Evolutionary conservation across 2,329 filamentous ascomycete species (phyloP).

Genomic region (Tolypocladium endophyticum): DNA sequence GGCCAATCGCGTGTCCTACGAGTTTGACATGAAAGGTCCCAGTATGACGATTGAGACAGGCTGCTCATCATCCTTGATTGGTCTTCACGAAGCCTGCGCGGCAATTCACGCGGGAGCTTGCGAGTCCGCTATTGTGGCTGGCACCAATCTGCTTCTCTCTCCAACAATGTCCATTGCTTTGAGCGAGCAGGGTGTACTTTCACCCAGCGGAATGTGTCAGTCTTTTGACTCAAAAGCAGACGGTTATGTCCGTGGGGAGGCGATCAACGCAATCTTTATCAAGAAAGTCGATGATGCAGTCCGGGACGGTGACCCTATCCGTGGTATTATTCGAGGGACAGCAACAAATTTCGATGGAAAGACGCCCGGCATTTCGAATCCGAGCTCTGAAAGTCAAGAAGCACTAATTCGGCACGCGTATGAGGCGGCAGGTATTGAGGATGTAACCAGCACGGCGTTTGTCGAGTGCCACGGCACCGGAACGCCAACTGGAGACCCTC

Average conservation of each 20-base stretch:
- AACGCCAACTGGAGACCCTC: constrained; percentile 26
- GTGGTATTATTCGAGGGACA: constrained; percentile 15
- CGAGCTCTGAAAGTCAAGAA: constrained; percentile 18
- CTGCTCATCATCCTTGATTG: constrained; percentile 17
- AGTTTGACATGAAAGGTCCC: constrained; percentile 14
- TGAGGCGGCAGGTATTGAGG: constrained; percentile 6
- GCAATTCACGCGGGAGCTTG: constrained; percentile 12
- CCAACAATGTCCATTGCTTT: constrained; percentile 7
- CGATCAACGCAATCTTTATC: constrained; percentile 20
- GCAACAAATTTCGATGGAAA: constrained; percentile 26
- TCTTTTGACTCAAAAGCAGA: constrained; percentile 18
- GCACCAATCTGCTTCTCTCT: constrained; percentile 9
- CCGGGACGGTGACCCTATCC: constrained; percentile 21
- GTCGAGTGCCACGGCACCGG: constrained; percentile 19
- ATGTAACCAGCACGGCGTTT: constrained; percentile 6
- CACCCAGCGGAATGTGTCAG: constrained; percentile 14
- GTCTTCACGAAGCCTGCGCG: constrained; percentile 16
- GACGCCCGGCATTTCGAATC: constrained; percentile 28
- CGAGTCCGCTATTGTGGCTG: constrained; percentile 13
- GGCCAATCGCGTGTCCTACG: constrained; percentile 19
- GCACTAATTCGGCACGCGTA: constrained; percentile 19
- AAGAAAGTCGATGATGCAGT: constrained; percentile 31
- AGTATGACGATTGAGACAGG: constrained; percentile 20
- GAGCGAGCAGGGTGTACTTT: constrained; percentile 4
- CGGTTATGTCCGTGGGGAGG: constrained; percentile 34